A percentile compares a stretch with the other conserved stretches of the same genome.
Evolutionary conservation across 2,329 filamentous ascomycete genomes (phyloP).

Genomic region (Coniochaeta ligniaria): DNA sequence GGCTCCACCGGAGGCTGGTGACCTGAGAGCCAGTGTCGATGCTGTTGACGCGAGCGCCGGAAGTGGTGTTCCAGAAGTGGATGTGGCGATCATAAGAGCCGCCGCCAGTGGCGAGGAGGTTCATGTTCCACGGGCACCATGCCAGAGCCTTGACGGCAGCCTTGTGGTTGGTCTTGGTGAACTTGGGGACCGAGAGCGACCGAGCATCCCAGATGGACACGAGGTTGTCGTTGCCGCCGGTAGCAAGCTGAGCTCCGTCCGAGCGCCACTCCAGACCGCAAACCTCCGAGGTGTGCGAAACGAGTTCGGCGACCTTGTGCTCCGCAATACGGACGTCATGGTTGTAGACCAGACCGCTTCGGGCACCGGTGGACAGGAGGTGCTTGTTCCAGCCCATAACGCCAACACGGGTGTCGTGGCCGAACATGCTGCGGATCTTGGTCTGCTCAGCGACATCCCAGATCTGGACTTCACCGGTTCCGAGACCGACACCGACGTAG

Average conservation of each 20-base stretch:
- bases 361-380: constrained; percentile 86
- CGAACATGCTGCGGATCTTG: constrained; percentile 98
- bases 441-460: constrained; percentile 94
- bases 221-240: constrained; percentile 96
- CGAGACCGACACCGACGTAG: constrained; percentile 91
- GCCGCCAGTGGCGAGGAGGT: constrained; percentile 91
- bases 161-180: constrained; percentile 99
- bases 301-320: constrained; percentile 96
- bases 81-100: constrained; percentile 97
- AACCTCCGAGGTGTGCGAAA: constrained; percentile 95
- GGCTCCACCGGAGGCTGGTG: constrained; percentile 92
- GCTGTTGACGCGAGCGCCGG: constrained; percentile 94
- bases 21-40: constrained; percentile 98
- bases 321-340: constrained; percentile 96
- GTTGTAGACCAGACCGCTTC: constrained; percentile 94
- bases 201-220: constrained; percentile 99
- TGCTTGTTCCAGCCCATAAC: constrained; percentile 99
- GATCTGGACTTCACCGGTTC: constrained; percentile 95
- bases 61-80: constrained; percentile 99
- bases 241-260: constrained; percentile 93
- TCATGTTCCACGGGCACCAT: constrained; percentile 99
- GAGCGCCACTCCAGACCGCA: constrained; percentile 97
- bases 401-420: constrained; percentile 91
- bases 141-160: constrained; percentile 96
- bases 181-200: constrained; percentile 87